A percentile compares a stretch with the other conserved stretches of the same genome.
phyloP scores from a whole-genome alignment of 805 yeast species.

The Metschnikowia continentalis region DNA sequence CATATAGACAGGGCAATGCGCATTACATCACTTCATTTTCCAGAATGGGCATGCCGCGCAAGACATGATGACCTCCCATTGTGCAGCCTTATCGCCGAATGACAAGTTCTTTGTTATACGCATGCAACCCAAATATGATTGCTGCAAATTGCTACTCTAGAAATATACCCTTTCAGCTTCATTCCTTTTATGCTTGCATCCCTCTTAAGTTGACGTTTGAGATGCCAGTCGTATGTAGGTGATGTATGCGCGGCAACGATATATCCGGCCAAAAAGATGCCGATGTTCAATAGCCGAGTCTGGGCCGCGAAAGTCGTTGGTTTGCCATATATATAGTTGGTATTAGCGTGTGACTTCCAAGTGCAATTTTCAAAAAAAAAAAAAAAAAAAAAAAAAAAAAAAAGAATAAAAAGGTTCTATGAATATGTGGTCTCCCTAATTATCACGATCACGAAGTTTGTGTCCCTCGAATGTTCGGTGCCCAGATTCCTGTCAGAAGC shows the following conservation, averaged over 20 bases:
- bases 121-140: not conserved
- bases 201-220: not conserved
- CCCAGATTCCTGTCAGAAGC: too few species aligned
- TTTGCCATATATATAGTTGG: not conserved
- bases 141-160: not conserved
- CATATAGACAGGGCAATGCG: not conserved
- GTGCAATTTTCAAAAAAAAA: too few species aligned
- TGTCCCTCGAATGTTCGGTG: not conserved
- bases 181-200: not conserved
- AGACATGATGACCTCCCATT: not conserved
- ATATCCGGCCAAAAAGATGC: not conserved
- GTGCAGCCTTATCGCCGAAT: not conserved
- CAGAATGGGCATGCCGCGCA: not conserved
- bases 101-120: not conserved
- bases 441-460: too few species aligned
- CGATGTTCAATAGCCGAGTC: not conserved
- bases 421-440: too few species aligned
- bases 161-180: too few species aligned
- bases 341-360: too few species aligned
- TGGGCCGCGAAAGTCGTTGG: not conserved
- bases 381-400: too few species aligned
- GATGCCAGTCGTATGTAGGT: not conserved
- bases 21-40: not conserved
- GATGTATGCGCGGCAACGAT: not conserved
- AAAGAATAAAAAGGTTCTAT: too few species aligned